Evolutionary conservation across 768 basidiomycete species (phyloP).

Genomic region (Auricularia heimuer): DNA sequence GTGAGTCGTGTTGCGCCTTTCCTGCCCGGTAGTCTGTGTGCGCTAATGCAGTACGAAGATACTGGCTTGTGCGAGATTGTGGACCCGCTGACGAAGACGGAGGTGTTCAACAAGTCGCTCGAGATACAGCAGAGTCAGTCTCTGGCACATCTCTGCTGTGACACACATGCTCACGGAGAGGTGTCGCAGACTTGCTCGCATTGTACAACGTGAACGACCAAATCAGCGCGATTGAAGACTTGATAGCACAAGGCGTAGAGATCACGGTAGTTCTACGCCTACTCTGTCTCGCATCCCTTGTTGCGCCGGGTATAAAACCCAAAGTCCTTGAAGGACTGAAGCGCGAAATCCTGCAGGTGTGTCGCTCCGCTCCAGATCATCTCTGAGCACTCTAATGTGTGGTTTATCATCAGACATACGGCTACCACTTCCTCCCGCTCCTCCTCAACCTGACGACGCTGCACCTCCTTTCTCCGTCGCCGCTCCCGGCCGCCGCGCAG

Average conservation of each 20-base stretch:
- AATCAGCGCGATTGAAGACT: slow-evolving; percentile 77
- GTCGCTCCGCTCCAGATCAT: slow-evolving; percentile 18
- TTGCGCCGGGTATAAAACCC: slow-evolving; percentile 74
- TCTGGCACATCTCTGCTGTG: not conserved
- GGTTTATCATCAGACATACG: slow-evolving; percentile 58
- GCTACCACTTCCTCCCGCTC: slow-evolving; percentile 39
- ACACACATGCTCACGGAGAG: not conserved
- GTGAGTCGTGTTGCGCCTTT: slow-evolving; percentile 38
- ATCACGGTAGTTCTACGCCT: slow-evolving; percentile 70
- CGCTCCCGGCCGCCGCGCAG: slow-evolving; percentile 43
- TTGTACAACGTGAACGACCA: slow-evolving; percentile 80
- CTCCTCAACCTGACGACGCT: slow-evolving; percentile 27
- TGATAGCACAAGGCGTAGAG: slow-evolving; percentile 80
- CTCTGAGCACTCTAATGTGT: slow-evolving; percentile 47
- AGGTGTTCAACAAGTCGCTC: slow-evolving; percentile 82
- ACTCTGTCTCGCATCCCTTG: slow-evolving; percentile 78
- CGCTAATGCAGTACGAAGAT: slow-evolving; percentile 38
- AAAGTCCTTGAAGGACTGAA: slow-evolving; percentile 83
- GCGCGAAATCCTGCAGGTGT: slow-evolving; percentile 79
- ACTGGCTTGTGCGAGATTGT: slow-evolving; percentile 91
- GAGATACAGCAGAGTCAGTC: slow-evolving; percentile 87
- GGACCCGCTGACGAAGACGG: slow-evolving; percentile 72
- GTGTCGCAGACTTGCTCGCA: slow-evolving; percentile 70
- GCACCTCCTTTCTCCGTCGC: slow-evolving; percentile 49
- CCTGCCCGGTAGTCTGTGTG: not conserved